Base-by-base conservation (phyloP, 2,329 filamentous ascomycete genomes). In the Endocalyx cinctus region DNA sequence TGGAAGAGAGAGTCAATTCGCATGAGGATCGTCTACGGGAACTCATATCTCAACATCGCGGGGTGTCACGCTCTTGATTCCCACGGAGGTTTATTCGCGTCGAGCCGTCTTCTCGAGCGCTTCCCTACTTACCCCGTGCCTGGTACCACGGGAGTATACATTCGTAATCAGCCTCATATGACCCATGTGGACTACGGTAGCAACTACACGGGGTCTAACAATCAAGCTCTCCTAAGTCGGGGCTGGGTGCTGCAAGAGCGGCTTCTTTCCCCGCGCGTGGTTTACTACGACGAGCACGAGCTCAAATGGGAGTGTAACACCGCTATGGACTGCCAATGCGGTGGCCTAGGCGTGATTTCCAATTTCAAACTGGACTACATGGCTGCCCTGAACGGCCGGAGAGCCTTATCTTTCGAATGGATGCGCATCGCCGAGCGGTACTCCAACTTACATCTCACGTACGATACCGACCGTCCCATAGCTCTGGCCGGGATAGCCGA, bases 1-100 rank as follows among this genome's bases (percentile, higher is more conserved):
- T 54, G 50, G 52, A 31, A 45, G 22, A 31, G 37, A 10, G 48
- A 56, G 33, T 46, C 49, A 3, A 27, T 31, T 6, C 27, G 16
- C 18, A 48, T 48, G 45, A 41, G 35, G 18, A 25, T 18, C 20
- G 37, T 45, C 11, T 48, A 46, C 22, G 37, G 41, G n/a, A 42
- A 41, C 26, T 35, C 45, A 18, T 39, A 37, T 17, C 26, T 46
- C 14, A 47, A 39, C 16, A 46, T 47, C 27, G 38, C 43, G 5
- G 45, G 43, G 7, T 25, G 17, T 7, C 23, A 31, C 17, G 37
- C 40, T 4, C 13, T 26, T 10, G 34, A 34, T 15, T 36, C 29
- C 14, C 16, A 31, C 19, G 35, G 27, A 10, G 30, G 22, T 2
- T 10, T 35, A 12, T 41, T 41, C 19, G 29, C 18, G 4, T 28